Base-by-base conservation (phyloP, 2,329 filamentous ascomycete species). In the Alternaria sp. region DNA sequence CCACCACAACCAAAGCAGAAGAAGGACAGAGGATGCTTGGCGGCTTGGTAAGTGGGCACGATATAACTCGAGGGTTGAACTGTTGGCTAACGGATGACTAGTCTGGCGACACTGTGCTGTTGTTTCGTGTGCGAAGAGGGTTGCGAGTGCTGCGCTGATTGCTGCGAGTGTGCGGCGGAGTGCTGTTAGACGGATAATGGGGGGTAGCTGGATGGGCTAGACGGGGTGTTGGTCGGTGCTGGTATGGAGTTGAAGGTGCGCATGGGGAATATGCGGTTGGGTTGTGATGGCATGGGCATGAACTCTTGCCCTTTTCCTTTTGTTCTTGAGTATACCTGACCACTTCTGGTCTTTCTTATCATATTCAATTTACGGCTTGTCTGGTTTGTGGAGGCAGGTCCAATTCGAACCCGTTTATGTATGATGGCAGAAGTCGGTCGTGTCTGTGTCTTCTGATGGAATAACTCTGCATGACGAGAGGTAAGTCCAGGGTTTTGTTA, bases 111-210 rank as follows among this genome's bases (percentile, higher is more conserved):
- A 5, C 64, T 90, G 41, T 89, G 87, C 81, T 90, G 88, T 76
- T 89, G 87, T 73, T 90, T 87, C 78, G 82, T 90, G 26, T 88
- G 86, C 71, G 88, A 89, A 73, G 88, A 89, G 78, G 83, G 85
- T 26, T 90, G 88, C 71, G 87, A 89, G 76, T 89, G 87, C 79
- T 89, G 87, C 73, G 80, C 84, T n/a, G 87, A 89, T 6, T 89
- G 87, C 76, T 85, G 86, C 71, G 86, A 79, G 66, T 80, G 78
- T 58, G 71, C 67, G 7, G 76, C 70, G 57, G 77, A 79, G 15
- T 79, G 77, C 49, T 63, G 60, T 21, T 63, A 63, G 46, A 53
- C 2, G 46, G 18, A 23, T 8, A 21, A 11, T 3, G 14, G 1
- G 9, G 49, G 2, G 15, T 30, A 37, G 49, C 7, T 10, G 14